These are phyloP conservation scores for Neodidymelliopsis sp. DNA, from an alignment of 2,329 filamentous ascomycete species.

Conservation along the genomic window DNA sequence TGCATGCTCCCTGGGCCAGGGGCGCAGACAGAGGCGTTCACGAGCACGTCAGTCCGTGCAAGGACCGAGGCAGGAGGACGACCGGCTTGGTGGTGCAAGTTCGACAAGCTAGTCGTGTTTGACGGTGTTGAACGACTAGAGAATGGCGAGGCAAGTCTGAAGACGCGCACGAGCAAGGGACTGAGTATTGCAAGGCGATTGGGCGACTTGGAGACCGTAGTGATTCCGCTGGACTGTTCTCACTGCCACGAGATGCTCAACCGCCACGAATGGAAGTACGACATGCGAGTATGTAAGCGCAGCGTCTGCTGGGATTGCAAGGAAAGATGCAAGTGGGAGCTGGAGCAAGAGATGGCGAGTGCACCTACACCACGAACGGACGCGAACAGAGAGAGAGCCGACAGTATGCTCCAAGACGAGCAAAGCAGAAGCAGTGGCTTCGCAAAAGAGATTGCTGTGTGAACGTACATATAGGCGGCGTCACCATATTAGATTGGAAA, in stretches of 20 bases:
- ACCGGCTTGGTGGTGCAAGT: conserved; percentile 48
- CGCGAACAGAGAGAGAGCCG: conserved; percentile 36
- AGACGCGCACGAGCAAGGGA: conserved; percentile 41
- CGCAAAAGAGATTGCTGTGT: neutral
- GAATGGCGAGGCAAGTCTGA: conserved; percentile 23
- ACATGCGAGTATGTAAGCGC: conserved; percentile 42
- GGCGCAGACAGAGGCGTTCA: conserved; percentile 30
- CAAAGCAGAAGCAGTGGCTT: conserved; percentile 2
- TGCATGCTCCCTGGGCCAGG: conserved; percentile 42
- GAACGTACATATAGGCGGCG: conserved; percentile 17
- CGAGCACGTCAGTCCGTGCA: conserved; percentile 38
- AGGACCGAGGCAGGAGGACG: conserved; percentile 29
- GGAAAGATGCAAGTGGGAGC: conserved; percentile 44
- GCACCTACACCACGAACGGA: conserved; percentile 19
- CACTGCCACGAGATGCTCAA: conserved; percentile 47
- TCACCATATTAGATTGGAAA: neutral
- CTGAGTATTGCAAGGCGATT: conserved; percentile 39
- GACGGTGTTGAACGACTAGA: conserved; percentile 32
- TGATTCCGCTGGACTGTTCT: conserved; percentile 41
- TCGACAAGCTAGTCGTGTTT: conserved; percentile 45
- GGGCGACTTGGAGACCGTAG: conserved; percentile 40
- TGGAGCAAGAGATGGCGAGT: conserved; percentile 24
- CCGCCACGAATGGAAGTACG: conserved; percentile 45
- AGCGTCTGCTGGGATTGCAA: conserved; percentile 46
- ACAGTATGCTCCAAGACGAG: conserved; percentile 42